phyloP scores from a whole-genome alignment of 345 rosid genomes.

The Tarenaya hassleriana region DNA sequence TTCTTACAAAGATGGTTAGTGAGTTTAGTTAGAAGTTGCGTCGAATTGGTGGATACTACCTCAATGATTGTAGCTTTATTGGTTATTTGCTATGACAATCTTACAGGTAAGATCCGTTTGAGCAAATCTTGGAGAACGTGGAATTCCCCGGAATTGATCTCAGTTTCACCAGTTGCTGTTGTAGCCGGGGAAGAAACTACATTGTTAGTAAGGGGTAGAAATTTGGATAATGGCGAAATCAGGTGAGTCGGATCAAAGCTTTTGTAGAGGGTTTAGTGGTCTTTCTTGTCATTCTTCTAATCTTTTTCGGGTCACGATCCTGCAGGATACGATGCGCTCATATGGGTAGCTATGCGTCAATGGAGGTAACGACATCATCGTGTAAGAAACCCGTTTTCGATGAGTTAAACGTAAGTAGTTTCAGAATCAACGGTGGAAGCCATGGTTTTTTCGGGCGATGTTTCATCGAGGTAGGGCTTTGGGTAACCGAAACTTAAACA shows the following conservation, averaged over 20 bases:
- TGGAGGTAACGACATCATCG: constrained; percentile 35
- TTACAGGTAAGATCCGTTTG: constrained; percentile 53
- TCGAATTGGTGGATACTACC: neutral
- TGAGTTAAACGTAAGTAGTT: constrained; percentile 43
- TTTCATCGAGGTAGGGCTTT: constrained; percentile 64
- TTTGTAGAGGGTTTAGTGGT: neutral
- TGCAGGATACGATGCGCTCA: constrained; percentile 57
- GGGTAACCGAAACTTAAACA: neutral
- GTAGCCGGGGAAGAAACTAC: constrained; percentile 61
- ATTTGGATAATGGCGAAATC: constrained; percentile 52
- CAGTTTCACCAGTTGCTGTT: constrained; percentile 68
- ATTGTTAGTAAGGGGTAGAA: constrained; percentile 64
- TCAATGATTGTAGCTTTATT: constrained; percentile 5
- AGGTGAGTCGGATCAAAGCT: constrained; percentile 33
- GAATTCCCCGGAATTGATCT: constrained; percentile 67
- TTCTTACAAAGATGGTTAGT: constrained; percentile 60
- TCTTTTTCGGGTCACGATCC: neutral
- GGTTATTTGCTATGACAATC: constrained; percentile 11
- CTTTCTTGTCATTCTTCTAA: constrained; percentile 6
- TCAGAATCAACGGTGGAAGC: constrained; percentile 35
- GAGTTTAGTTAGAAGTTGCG: neutral
- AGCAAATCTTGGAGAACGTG: constrained; percentile 66
- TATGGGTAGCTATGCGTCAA: constrained; percentile 54
- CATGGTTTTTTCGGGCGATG: constrained; percentile 51
- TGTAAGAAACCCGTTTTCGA: constrained; percentile 33